Percentiles rank a stretch among this genome's conserved stretches.
Conservation (phyloP, 176 grass and related monocot genomes). For the Carex kokanica region DNA sequence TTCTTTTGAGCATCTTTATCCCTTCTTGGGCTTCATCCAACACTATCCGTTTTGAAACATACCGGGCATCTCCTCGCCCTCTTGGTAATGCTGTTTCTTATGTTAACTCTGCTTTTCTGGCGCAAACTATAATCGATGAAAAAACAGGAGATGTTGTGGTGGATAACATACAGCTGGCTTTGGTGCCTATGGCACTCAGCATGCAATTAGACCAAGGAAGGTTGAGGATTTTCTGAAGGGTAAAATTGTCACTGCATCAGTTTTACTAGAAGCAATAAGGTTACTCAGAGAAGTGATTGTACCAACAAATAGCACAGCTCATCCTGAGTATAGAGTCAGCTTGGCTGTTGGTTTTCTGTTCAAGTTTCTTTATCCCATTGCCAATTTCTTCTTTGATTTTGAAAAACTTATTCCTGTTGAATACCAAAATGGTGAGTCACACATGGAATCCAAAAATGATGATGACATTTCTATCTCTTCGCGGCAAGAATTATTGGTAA, state of each 20-base stretch:
- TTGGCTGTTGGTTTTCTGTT: conserved; percentile 71
- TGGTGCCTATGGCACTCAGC: conserved; percentile 66
- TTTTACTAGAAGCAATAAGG: conserved; percentile 46
- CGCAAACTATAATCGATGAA: conserved; percentile 32
- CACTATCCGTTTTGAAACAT: conserved; percentile 53
- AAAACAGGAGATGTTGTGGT: conserved; percentile 31
- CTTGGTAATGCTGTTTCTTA: conserved; percentile 74
- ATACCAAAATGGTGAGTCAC: neutral
- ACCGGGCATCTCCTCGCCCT: conserved; percentile 53
- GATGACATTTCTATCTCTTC: conserved; percentile 40
- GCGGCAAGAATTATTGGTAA: conserved; percentile 24
- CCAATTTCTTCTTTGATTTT: conserved; percentile 33
- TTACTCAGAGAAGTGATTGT: conserved; percentile 53
- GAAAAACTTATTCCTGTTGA: conserved; percentile 12
- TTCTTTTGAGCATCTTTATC: conserved; percentile 64
- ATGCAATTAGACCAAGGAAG: conserved; percentile 67
- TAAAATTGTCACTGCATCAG: conserved; percentile 37
- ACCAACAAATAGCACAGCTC: conserved; percentile 53
- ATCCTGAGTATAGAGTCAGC: conserved; percentile 60
- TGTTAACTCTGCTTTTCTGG: conserved; percentile 59
- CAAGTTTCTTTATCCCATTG: conserved; percentile 52
- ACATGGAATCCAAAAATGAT: conserved; percentile 2
- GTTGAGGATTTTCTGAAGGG: conserved; percentile 54
- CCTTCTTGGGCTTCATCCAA: conserved; percentile 37
- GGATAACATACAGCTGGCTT: conserved; percentile 47